These are phyloP conservation scores for Stylosanthes scabra DNA, from an alignment of 331 rosid species.

Conservation along the genomic window DNA sequence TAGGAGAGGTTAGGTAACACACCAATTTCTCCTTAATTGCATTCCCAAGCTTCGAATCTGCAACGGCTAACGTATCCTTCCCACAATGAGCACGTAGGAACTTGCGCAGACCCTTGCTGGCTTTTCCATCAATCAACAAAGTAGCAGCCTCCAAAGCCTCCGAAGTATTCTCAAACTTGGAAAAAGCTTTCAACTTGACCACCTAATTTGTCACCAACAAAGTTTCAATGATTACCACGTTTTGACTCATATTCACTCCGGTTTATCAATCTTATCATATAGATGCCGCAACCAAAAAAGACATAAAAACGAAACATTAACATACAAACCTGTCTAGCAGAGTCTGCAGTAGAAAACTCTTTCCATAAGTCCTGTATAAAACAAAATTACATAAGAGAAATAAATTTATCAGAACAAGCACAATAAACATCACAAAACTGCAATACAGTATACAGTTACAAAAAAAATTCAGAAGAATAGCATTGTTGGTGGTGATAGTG, in stretches of 20 bases:
- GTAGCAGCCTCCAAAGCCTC: constrained; percentile 92
- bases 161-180: constrained; percentile 86
- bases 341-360: constrained; percentile 64
- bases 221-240: constrained; percentile 11
- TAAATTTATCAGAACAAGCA: neutral
- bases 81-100: constrained; percentile 82
- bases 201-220: constrained; percentile 45
- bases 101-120: constrained; percentile 92
- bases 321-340: constrained; percentile 75
- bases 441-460: neutral
- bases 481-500: neutral
- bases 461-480: neutral
- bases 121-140: constrained; percentile 78
- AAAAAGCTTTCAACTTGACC: constrained; percentile 88
- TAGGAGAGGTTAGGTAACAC: neutral
- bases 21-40: constrained; percentile 93
- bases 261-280: neutral
- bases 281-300: neutral
- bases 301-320: neutral
- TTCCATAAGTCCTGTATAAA: constrained; percentile 64
- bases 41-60: constrained; percentile 93
- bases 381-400: neutral
- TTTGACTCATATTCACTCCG: neutral
- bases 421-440: neutral
- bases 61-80: constrained; percentile 81